Percentiles rank a stretch among this genome's conserved stretches.
Conservation (phyloP, 345 rosid genomes). For the Salix caprea region DNA sequence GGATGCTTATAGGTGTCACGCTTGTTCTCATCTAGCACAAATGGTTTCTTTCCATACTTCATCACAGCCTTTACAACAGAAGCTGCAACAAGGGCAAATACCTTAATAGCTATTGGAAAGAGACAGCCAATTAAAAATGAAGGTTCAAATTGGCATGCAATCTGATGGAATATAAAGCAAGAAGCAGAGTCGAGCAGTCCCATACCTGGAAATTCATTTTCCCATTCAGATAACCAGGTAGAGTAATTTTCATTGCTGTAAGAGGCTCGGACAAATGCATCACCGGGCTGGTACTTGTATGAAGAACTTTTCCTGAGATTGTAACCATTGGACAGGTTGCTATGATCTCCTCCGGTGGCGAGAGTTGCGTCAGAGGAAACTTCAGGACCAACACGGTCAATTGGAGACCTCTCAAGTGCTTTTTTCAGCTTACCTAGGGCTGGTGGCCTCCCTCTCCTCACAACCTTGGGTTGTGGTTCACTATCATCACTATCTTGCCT, state of each 20-base stretch:
- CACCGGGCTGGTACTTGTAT: constrained; percentile 48
- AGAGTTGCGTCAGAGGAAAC: constrained; percentile 59
- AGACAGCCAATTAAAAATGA: background rate
- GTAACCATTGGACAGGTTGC: constrained; percentile 42
- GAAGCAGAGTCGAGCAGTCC: background rate
- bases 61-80: constrained; percentile 82
- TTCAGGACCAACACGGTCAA: constrained; percentile 57
- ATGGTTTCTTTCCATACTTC: constrained; percentile 80
- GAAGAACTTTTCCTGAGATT: constrained; percentile 60
- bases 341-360: constrained; percentile 58
- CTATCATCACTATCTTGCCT: constrained; percentile 90
- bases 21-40: constrained; percentile 65
- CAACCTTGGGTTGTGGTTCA: constrained; percentile 61
- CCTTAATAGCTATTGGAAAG: background rate
- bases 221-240: constrained; percentile 66
- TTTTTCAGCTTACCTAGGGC: constrained; percentile 60
- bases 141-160: background rate
- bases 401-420: constrained; percentile 47
- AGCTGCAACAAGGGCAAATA: constrained; percentile 46
- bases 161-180: background rate
- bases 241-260: constrained; percentile 47
- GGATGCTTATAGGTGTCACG: constrained; percentile 62
- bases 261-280: constrained; percentile 46
- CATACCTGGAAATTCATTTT: constrained; percentile 89
- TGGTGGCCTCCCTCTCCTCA: constrained; percentile 71